These are phyloP conservation scores for Trichoderma guizhouense DNA, from an alignment of 2,329 filamentous ascomycete species.

Conservation along the genomic window DNA sequence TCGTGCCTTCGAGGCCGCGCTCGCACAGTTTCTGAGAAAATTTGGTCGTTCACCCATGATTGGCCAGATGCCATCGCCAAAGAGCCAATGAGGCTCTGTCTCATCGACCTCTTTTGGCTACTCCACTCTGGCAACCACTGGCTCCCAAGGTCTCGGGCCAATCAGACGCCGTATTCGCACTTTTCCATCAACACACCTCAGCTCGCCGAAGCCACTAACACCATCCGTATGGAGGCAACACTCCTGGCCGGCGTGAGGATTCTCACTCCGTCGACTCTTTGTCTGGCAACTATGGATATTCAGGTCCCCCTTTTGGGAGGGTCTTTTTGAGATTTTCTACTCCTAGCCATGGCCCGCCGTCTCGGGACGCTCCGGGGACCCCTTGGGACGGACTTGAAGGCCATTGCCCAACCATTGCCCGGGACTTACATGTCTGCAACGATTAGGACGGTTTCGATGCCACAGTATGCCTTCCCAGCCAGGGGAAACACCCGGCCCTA, in stretches of 20 bases:
- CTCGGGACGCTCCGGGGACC: slow-evolving; percentile 21
- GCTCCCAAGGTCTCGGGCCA: slow-evolving; percentile 26
- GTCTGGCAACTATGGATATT: slow-evolving; percentile 14
- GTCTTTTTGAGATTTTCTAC: slow-evolving; percentile 21
- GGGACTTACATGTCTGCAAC: slow-evolving; percentile 22
- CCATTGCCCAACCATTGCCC: slow-evolving; percentile 31
- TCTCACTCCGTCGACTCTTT: slow-evolving; percentile 16
- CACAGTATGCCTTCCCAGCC: slow-evolving; percentile 21
- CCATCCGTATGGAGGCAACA: background rate
- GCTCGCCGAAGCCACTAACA: slow-evolving; percentile 26
- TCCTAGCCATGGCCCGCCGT: slow-evolving; percentile 25
- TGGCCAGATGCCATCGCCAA: slow-evolving; percentile 10
- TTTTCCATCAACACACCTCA: slow-evolving; percentile 34
- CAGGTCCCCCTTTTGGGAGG: slow-evolving; percentile 24
- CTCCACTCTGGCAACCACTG: slow-evolving; percentile 26
- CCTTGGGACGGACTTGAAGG: slow-evolving; percentile 20
- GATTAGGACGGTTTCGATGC: background rate
- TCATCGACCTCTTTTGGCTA: slow-evolving; percentile 21
- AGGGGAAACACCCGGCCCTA: slow-evolving; percentile 24
- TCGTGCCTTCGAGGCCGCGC: slow-evolving; percentile 4
- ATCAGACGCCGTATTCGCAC: slow-evolving; percentile 29
- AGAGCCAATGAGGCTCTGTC: slow-evolving; percentile 23
- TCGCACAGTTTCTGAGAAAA: slow-evolving; percentile 8
- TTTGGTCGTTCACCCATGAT: slow-evolving; percentile 12
- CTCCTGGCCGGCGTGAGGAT: slow-evolving; percentile 14